These are phyloP conservation scores for Entomortierella beljakovae DNA, from an alignment of 192 early-diverging fungal species.

Conservation along the genomic window DNA sequence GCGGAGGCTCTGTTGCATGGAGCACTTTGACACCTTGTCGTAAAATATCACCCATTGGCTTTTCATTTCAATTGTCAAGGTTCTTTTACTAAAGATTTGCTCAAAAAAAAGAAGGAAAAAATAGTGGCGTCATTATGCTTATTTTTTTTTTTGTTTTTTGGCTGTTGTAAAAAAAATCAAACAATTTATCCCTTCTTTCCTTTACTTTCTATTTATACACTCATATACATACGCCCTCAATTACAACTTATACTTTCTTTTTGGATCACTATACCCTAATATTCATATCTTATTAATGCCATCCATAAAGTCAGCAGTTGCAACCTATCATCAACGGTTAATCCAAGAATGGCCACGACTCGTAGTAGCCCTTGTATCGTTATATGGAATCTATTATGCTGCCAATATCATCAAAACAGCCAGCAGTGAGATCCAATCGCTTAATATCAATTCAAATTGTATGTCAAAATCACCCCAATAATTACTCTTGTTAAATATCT, in stretches of 20 bases:
- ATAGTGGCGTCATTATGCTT: neutral
- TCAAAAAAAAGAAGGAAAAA: too few species aligned
- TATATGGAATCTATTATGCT: slow-evolving; percentile 43
- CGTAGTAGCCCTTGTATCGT: slow-evolving; percentile 28
- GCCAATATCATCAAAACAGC: slow-evolving; percentile 5
- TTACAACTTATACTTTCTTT: neutral
- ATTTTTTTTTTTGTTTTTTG: neutral
- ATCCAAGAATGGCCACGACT: slow-evolving; percentile 32
- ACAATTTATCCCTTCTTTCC: neutral
- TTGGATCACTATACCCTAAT: neutral
- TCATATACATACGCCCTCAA: neutral
- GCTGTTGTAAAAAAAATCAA: too few species aligned
- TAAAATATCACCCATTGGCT: too few species aligned
- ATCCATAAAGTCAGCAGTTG: neutral
- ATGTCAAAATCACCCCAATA: too few species aligned
- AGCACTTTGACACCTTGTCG: too few species aligned
- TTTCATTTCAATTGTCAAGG: too few species aligned
- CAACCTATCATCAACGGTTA: slow-evolving; percentile 8
- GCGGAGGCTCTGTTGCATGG: too few species aligned
- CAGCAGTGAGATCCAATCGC: slow-evolving; percentile 11
- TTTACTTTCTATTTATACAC: neutral
- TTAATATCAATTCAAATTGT: slow-evolving; percentile 9
- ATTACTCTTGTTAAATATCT: too few species aligned
- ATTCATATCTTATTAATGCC: neutral
- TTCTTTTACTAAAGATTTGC: too few species aligned